Evolutionary conservation across 257 asterid species (phyloP), one percentile per base, ranked within the genome.

Genomic region (Craterostigma plantagineum): DNA sequence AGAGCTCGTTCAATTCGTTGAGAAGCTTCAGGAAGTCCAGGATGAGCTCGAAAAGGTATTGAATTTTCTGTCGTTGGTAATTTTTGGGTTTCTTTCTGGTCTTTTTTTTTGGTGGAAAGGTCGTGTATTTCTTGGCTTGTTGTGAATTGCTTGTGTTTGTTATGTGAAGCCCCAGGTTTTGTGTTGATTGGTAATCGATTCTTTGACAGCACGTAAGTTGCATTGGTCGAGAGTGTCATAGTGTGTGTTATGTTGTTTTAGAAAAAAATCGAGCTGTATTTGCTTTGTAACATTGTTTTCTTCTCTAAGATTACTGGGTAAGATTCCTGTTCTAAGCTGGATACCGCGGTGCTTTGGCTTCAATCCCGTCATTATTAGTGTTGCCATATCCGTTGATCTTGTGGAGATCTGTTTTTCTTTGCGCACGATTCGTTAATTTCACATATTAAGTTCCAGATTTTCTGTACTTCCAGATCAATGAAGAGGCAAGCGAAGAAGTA

Each of bases 21-120:
- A 78, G 38, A 78, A 70, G 71, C 73, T 82, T 56, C 95, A 78
- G 56, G 92, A 72, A 59, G 67, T 82, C 63, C 92, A 82, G 56
- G 95, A 78, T 37, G 92, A 78, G 56, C 92, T 82, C 23, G 95
- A 82, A 37, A 75, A 70, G 55, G 95, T 78, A 49, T 17, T 1
- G 48, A 43, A 15, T 11, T 8, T n/a, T 36, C 40, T 9, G 1
- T 36, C 14, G 3, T 12, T 10, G 12, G 12, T 3, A 8, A 36
- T 12, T n/a, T n/a, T 36, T 36, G 14, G 12, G 8, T 36, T 36
- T 36, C 14, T 36, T 36, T 36, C 40, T 36, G 11, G 11, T 36
- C 14, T 3, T 36, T 12, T n/a, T n/a, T 36, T 36, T 12, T 9
- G 40, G 14, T 36, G 1, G n/a, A n/a, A 36, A 9, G 40, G 14